Evolutionary conservation across 2,329 filamentous ascomycete genomes (phyloP), one percentile per base, ranked within the genome.

Genomic region (Colletotrichum horii): DNA sequence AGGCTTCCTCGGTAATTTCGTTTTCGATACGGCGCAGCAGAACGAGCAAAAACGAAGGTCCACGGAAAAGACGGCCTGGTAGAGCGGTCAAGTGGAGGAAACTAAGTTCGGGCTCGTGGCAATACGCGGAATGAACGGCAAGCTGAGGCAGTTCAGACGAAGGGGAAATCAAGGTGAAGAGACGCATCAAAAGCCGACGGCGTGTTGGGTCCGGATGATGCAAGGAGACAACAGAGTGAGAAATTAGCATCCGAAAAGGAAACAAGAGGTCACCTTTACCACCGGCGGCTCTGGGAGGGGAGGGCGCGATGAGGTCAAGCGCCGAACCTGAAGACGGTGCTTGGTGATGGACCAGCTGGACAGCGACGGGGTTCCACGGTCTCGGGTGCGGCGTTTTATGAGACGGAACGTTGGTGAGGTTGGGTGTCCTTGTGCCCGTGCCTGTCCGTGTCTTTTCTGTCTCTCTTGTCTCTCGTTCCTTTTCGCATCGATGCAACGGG

Each of bases 371-470:
- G 66, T 70, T 65, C 66, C 56, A 68, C 64, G n/a, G 61, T 67
- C 69, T 72, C 64, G 64, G 70, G 43, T 68, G 64, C 32, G 73
- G 69, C 69, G 62, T 75, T 68, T 67, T 66, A 60, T 71, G 71
- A 74, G 71, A 60, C 61, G 48, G 68, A 26, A 38, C 38, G 60
- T 14, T 61, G 61, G 36, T 62, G 64, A 64, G 62, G 56, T 11
- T 24, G 28, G 55, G 34, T 60, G 28, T 52, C 64, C 26, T 32
- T n/a, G 61, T 67, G 70, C 55, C 36, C 55, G 71, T 38, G 60
- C 60, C 52, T 24, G 26, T 58, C 30, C 24, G 30, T 58, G 66
- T 52, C 43, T 52, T 22, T 52, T 22, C n/a, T 52, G 43, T 52
- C 43, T 22, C 43, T n/a, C n/a, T n/a, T 52, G 43, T 22, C 43